Conservation (phyloP, 768 basidiomycete genomes). For the Pholiota microspora region DNA sequence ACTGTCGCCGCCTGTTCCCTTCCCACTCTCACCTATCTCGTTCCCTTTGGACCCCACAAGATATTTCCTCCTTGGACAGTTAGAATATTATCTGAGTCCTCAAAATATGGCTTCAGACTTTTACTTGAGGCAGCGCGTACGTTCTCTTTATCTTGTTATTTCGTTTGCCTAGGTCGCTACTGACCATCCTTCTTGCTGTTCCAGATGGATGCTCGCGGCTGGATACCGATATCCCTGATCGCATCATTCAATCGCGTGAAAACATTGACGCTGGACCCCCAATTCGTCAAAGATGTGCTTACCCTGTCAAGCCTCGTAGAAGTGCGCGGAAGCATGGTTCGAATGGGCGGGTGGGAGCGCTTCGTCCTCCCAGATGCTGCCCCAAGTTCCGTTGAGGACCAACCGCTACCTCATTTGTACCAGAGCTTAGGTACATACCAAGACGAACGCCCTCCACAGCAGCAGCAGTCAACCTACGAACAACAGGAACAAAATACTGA, state of each 20-base stretch:
- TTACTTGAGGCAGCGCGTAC: conserved; percentile 74
- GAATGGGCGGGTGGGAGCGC: conserved; percentile 64
- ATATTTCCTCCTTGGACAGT: conserved; percentile 72
- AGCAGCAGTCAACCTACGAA: no score
- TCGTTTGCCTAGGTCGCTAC: conserved; percentile 6
- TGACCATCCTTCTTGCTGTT: background rate
- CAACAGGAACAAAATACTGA: background rate
- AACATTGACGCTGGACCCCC: conserved; percentile 55
- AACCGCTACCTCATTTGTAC: conserved; percentile 9
- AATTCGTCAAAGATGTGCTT: conserved; percentile 71
- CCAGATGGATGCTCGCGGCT: conserved; percentile 89
- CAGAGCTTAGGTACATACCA: conserved; percentile 7
- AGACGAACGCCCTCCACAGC: background rate
- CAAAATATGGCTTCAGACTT: conserved; percentile 90
- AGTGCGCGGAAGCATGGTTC: conserved; percentile 63
- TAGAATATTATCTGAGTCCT: conserved; percentile 91
- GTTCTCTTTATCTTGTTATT: no score
- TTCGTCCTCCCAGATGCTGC: conserved; percentile 66
- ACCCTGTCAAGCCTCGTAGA: conserved; percentile 66
- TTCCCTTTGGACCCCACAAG: conserved; percentile 66
- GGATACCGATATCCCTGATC: conserved; percentile 79
- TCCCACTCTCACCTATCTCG: conserved; percentile 41
- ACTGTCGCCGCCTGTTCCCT: conserved; percentile 37
- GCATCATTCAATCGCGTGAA: conserved; percentile 87
- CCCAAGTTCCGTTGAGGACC: conserved; percentile 40